A percentile compares a stretch with the other conserved stretches of the same genome.
Conservation (phyloP, 2,329 filamentous ascomycete species). For the Trichophyton simii region DNA sequence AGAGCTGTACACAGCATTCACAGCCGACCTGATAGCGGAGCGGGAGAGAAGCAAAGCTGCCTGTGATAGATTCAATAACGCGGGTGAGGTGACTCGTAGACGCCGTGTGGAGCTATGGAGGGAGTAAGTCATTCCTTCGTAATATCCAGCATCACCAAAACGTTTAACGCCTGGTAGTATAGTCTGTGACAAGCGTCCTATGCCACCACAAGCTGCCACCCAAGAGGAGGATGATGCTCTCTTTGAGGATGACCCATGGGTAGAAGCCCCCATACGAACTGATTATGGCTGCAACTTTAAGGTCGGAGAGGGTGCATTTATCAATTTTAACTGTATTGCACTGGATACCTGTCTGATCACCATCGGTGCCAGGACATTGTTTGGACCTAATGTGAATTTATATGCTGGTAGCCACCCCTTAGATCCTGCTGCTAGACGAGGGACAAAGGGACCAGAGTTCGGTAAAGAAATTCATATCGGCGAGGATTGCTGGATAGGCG, state of each 20-base stretch:
- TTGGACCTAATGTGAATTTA: constrained; percentile 67
- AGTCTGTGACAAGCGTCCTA: constrained; percentile 46
- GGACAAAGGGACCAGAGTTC: constrained; percentile 59
- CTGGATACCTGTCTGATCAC: constrained; percentile 64
- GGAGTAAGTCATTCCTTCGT: constrained; percentile 44
- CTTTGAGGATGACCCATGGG: constrained; percentile 53
- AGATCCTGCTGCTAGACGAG: constrained; percentile 61
- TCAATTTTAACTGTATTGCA: constrained; percentile 64
- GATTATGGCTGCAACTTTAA: constrained; percentile 70
- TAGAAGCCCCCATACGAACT: constrained; percentile 55
- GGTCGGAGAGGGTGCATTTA: constrained; percentile 57
- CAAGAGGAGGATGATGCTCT: constrained; percentile 52
- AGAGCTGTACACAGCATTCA: constrained; percentile 63
- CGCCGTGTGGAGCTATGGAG: constrained; percentile 55
- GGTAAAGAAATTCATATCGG: constrained; percentile 64
- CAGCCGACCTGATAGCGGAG: constrained; percentile 51
- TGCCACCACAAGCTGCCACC: constrained; percentile 48
- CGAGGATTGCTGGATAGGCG: constrained; percentile 71
- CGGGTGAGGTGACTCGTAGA: constrained; percentile 48
- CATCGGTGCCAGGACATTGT: constrained; percentile 62
- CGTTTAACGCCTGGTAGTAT: constrained; percentile 39
- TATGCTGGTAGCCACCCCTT: constrained; percentile 66
- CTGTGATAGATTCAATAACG: constrained; percentile 51
- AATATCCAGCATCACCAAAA: background rate
- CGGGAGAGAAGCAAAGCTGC: constrained; percentile 52